Conservation (phyloP, 73 alveolate genomes). For the Stentor roeselii region DNA sequence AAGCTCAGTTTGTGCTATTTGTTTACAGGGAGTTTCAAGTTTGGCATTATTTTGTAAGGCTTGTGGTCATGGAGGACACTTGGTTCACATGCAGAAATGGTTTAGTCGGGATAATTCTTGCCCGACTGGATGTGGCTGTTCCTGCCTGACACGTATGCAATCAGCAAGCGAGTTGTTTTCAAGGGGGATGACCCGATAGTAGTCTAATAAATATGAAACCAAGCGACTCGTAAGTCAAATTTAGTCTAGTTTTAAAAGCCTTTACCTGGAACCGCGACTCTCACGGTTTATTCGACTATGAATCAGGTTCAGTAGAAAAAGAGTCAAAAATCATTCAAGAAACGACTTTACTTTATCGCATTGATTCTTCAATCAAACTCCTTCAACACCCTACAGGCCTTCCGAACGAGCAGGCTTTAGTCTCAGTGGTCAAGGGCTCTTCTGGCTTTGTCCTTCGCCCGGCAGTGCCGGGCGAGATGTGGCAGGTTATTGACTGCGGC, state of each 20-base stretch:
- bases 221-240: background rate
- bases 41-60: background rate
- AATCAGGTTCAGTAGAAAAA: background rate
- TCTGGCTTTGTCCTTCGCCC: background rate
- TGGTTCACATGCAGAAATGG: background rate
- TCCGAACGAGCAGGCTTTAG: background rate
- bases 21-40: background rate
- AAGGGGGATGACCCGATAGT: background rate
- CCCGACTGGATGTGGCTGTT: conserved; percentile 19
- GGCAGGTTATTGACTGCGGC: background rate
- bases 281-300: conserved; percentile 67
- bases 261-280: conserved; percentile 59
- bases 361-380: background rate
- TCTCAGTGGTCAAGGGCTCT: background rate
- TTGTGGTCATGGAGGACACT: conserved; percentile 20
- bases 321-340: background rate
- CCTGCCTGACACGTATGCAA: background rate
- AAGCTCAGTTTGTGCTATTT: background rate
- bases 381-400: background rate
- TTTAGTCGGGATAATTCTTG: background rate
- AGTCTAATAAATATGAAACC: background rate
- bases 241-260: conserved; percentile 32
- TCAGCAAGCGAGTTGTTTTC: background rate
- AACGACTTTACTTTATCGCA: background rate
- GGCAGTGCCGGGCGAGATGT: background rate